phyloP scores from a whole-genome alignment of 805 yeast genomes.

The Kodamaea restingae region DNA sequence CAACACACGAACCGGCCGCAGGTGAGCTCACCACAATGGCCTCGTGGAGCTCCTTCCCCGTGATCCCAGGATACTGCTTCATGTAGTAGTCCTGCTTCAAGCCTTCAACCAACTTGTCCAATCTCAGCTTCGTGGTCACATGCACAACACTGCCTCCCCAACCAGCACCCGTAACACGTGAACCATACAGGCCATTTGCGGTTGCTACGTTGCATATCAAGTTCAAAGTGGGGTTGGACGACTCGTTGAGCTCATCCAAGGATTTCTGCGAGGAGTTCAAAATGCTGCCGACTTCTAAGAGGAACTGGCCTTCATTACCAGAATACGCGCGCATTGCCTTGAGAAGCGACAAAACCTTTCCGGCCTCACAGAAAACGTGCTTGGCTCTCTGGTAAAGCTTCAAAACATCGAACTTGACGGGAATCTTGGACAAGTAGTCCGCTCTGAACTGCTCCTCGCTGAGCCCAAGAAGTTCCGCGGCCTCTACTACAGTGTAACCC shows the following conservation, averaged over 20 bases:
- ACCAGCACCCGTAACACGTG: constrained; percentile 77
- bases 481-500: constrained; percentile 51
- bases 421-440: constrained; percentile 46
- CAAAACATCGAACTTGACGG: constrained; percentile 54
- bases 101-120: constrained; percentile 36
- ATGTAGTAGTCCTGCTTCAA: constrained; percentile 50
- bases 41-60: constrained; percentile 40
- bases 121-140: constrained; percentile 44
- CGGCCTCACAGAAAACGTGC: constrained; percentile 61
- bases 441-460: constrained; percentile 40
- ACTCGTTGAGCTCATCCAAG: constrained; percentile 44
- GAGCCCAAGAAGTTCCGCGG: constrained; percentile 40
- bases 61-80: constrained; percentile 44
- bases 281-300: constrained; percentile 45
- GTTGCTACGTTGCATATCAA: constrained; percentile 51
- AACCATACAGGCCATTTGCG: constrained; percentile 56
- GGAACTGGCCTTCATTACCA: constrained; percentile 22
- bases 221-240: constrained; percentile 55
- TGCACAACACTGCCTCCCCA: constrained; percentile 77
- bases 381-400: constrained; percentile 54
- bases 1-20: constrained; percentile 46
- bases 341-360: constrained; percentile 52
- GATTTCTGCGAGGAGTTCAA: constrained; percentile 60
- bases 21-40: constrained; percentile 57
- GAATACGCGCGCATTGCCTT: constrained; percentile 28